Base-by-base conservation (phyloP, 1,284 basidiomycete genomes). In the Irpex lacteus region DNA sequence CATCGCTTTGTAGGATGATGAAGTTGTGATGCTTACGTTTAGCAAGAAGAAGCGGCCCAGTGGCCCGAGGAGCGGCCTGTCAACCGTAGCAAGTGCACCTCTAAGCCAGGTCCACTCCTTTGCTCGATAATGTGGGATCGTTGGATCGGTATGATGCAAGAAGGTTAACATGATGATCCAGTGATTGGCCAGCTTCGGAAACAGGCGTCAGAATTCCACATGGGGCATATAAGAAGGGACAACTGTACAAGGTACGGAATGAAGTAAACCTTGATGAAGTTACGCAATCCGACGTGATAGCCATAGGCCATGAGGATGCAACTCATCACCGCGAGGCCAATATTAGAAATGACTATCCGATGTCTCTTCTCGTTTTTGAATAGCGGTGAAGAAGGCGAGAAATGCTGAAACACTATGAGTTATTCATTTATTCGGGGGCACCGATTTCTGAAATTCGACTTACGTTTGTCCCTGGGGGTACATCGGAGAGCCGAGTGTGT, bases 71-170 rank as follows among this genome's bases (percentile, higher is more conserved):
- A 89, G 81, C 32, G 83, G 83, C 65, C 91, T 82, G 76, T 94
- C 92, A 59, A 93, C 85, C 40, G 91, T 93, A 65, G 88, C 85
- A 36, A 90, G 80, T 2, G 90, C 90, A 50, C 91, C 91, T 58
- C 91, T 86, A 62, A 90, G 81, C 80, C 92, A 94, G n/a, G 86
- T 87, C 89, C 82, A 84, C 60, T 78, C 73, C 37, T 72, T 74
- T 77, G 81, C 80, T 80, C 83, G 77, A 70, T 83, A 86, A 68
- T 85, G 82, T 13, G 85, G 80, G 37, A 86, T 78, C 1, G 81
- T 81, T 8, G 84, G 84, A 70, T 86, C 91, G 62, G 90, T 90
- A 80, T 94, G 92, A 73, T 94, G 91, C 55, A 93, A 82, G 75
- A 82, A 90, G 21, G 88, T 89, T 70, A 89, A 80, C 80, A 87